phyloP scores from a whole-genome alignment of 23 red algal species.

The Gracilaria gracilis region DNA sequence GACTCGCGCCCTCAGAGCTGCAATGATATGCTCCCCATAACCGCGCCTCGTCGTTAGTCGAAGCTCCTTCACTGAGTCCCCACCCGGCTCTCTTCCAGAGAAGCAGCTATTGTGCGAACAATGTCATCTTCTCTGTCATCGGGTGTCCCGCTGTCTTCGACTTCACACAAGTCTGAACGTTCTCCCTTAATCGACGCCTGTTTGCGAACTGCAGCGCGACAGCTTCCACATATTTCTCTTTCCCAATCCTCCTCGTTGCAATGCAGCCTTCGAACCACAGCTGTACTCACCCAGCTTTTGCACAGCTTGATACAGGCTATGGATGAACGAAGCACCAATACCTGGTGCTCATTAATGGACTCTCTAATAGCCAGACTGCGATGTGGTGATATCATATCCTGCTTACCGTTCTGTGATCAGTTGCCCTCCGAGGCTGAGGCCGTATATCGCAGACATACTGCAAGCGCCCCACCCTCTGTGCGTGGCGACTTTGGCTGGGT shows the following conservation, averaged over 20 bases:
- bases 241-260: not conserved
- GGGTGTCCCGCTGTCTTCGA: not conserved
- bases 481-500: conserved; percentile 32
- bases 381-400: not conserved
- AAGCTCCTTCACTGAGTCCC: not conserved
- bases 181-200: not conserved
- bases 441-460: conserved; percentile 1
- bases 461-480: not conserved
- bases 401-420: not conserved
- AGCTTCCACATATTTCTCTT: not conserved
- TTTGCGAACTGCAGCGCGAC: not conserved
- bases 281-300: not conserved
- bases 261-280: not conserved
- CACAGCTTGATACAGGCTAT: not conserved
- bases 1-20: no score
- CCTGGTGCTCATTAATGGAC: conserved; percentile 36
- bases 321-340: not conserved
- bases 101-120: not conserved
- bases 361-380: not conserved
- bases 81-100: not conserved
- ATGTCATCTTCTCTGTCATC: not conserved
- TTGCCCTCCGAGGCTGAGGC: conserved; percentile 6
- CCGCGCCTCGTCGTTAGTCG: not conserved
- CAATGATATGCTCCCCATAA: no score
- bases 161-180: not conserved